Evolutionary conservation across 2,329 filamentous ascomycete species (phyloP), one percentile per base, ranked within the genome.

Genomic region (Gaeumannomyces sp.): DNA sequence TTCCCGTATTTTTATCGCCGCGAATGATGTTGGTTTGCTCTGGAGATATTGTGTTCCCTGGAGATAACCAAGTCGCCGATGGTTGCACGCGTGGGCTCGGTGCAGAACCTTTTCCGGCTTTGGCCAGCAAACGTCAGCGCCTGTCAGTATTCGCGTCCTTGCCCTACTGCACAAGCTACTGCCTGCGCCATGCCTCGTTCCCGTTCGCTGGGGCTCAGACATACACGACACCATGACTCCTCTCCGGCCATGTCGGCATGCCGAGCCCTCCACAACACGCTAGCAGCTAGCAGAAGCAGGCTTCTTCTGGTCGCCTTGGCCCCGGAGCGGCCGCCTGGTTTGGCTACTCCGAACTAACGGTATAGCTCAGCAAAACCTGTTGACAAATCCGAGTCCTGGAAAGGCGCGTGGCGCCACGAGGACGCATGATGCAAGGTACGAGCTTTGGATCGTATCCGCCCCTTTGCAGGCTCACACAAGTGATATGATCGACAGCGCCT

Each of bases 381-480:
- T 53, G 45, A 53, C 45, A 53, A 53, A 53, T 53, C 45, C 45
- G 45, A 53, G 45, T 25, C 45, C 45, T 25, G 45, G 7, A 53
- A 25, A 22, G 45, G 19, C 45, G 19, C 45, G 45, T 53, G 45
- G 45, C 4, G 22, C n/a, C 60, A 19, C 35, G n/a, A 27, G 60
- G 60, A 25, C 33, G 60, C 60, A 62, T 62, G 50, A 62, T 62
- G 60, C 60, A 62, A 62, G 60, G 60, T 62, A 62, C 60, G 60
- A 19, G 60, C 35, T 28, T 19, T 16, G 14, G 59, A 60, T 60
- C 33, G 22, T 33, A 19, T 33, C 22, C 59, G 10, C 27, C 59
- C 33, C 19, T 38, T 22, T 11, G 45, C 45, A n/a, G 22, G 45
- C 45, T 22, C 45, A n/a, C 45, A 53, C 45, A 53, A 25, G 33